A percentile compares a stretch with the other conserved stretches of the same genome.
These are phyloP conservation scores for Triangularia setosa DNA, from an alignment of 2,329 filamentous ascomycete species.

Conservation along the genomic window DNA sequence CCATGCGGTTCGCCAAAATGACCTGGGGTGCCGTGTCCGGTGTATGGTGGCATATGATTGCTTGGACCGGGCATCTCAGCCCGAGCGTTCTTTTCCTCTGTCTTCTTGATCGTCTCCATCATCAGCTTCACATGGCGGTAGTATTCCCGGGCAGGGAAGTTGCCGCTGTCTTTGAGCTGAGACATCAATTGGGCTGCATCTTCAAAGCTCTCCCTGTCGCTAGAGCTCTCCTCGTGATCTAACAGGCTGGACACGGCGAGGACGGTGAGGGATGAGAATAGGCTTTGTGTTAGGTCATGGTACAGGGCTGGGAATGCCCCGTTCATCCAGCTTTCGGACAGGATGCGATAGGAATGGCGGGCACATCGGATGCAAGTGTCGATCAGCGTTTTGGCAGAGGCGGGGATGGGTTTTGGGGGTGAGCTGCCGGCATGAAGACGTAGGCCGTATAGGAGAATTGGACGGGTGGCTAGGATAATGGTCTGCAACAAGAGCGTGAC, in stretches of 20 bases:
- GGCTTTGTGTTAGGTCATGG: constrained; percentile 7
- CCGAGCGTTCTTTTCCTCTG: not conserved
- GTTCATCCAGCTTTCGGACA: constrained; percentile 1
- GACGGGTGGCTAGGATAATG: constrained; percentile 5
- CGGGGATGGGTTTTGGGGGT: not conserved
- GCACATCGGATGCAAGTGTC: constrained; percentile 5
- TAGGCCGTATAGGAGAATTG: constrained; percentile 4
- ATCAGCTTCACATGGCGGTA: constrained; percentile 4
- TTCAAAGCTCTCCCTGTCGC: constrained; percentile 2
- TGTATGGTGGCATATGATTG: not conserved
- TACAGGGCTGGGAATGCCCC: constrained; percentile 7
- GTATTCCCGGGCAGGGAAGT: constrained; percentile 2
- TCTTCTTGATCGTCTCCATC: not conserved
- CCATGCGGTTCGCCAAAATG: not conserved
- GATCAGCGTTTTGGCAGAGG: not conserved
- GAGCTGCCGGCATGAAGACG: not conserved
- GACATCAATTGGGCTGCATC: not conserved
- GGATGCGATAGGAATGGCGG: constrained; percentile 1
- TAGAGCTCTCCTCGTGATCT: not conserved
- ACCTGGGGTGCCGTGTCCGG: not conserved
- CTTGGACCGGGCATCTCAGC: not conserved
- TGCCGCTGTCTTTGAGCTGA: constrained; percentile 6
- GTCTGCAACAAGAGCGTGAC: not conserved
- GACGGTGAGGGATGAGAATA: constrained; percentile 1
- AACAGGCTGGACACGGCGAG: constrained; percentile 4